Evolutionary conservation across 768 basidiomycete species (phyloP).

Genomic region (Pilatotrama ljubarskyi): DNA sequence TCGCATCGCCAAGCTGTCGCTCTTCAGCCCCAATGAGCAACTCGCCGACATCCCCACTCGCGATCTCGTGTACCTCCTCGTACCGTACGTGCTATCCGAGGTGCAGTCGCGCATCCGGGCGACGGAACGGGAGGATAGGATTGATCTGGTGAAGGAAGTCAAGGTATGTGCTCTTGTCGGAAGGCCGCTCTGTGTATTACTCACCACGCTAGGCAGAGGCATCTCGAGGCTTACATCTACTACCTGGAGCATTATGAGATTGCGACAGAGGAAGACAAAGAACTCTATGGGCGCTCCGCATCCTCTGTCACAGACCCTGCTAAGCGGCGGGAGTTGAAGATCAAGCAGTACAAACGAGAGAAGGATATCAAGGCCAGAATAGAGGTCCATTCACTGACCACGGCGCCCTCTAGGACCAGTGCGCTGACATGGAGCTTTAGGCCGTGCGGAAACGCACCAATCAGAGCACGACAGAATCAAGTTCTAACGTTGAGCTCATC

Average conservation of each 20-base stretch:
- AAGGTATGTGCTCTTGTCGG: slow-evolving; percentile 45
- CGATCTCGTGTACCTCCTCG: slow-evolving; percentile 73
- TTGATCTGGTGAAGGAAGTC: slow-evolving; percentile 54
- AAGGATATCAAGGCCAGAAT: slow-evolving; percentile 74
- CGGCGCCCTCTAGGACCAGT: neutral
- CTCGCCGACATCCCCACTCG: slow-evolving; percentile 80
- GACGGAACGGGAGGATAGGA: slow-evolving; percentile 55
- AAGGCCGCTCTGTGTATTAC: neutral
- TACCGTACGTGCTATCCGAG: slow-evolving; percentile 69
- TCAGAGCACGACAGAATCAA: slow-evolving; percentile 35
- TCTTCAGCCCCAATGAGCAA: slow-evolving; percentile 84
- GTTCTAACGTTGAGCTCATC: slow-evolving; percentile 64
- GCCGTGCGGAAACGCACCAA: slow-evolving; percentile 54
- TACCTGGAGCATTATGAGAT: slow-evolving; percentile 66
- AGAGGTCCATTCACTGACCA: slow-evolving; percentile 48
- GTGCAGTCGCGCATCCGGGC: slow-evolving; percentile 60
- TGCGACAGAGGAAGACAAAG: slow-evolving; percentile 59
- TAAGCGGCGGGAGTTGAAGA: slow-evolving; percentile 82
- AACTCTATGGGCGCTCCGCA: slow-evolving; percentile 50
- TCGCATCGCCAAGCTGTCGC: slow-evolving; percentile 57
- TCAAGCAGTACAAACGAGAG: slow-evolving; percentile 85
- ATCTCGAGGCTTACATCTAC: slow-evolving; percentile 31
- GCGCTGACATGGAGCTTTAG: slow-evolving; percentile 32
- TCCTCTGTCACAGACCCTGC: slow-evolving; percentile 61
- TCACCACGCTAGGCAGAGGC: slow-evolving; percentile 15